Percentiles rank a stretch among this genome's conserved stretches.
phyloP scores from a whole-genome alignment of 2,329 filamentous ascomycete genomes.

The Xylariaceae sp. region DNA sequence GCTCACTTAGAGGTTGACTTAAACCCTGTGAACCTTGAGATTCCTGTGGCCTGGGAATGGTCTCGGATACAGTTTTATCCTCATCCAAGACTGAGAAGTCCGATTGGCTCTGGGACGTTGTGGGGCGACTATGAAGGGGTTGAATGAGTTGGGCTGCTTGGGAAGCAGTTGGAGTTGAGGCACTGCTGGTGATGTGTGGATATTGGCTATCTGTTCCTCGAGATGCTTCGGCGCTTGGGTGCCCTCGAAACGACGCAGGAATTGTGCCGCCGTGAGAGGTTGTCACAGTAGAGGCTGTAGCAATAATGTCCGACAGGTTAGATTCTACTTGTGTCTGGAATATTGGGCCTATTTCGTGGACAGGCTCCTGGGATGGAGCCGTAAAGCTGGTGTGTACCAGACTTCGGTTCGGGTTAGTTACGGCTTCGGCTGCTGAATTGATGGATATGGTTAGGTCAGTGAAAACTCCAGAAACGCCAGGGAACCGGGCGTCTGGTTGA shows the following conservation, averaged over 20 bases:
- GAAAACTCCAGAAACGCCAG: slow-evolving; percentile 6
- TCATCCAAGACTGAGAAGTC: slow-evolving; percentile 27
- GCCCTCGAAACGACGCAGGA: slow-evolving; percentile 11
- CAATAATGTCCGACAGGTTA: slow-evolving; percentile 4
- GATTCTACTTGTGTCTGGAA: slow-evolving; percentile 14
- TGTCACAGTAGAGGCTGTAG: slow-evolving; percentile 3
- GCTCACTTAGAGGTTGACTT: slow-evolving; percentile 28
- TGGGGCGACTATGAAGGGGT: slow-evolving; percentile 23
- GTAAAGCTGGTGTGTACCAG: slow-evolving; percentile 2
- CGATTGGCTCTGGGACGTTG: slow-evolving; percentile 21
- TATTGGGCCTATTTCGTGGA: background rate
- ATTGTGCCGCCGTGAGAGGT: slow-evolving; percentile 9
- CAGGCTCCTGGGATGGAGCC: slow-evolving; percentile 4
- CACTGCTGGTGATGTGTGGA: slow-evolving; percentile 9
- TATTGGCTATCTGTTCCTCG: slow-evolving; percentile 15
- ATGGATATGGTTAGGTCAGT: slow-evolving; percentile 12
- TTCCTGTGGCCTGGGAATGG: slow-evolving; percentile 4
- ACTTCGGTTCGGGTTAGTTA: slow-evolving; percentile 3
- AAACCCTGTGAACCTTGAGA: slow-evolving; percentile 20
- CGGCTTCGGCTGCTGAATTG: slow-evolving; percentile 5
- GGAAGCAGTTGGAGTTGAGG: slow-evolving; percentile 18
- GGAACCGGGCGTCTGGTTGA: slow-evolving; percentile 25
- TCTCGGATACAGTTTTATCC: slow-evolving; percentile 20
- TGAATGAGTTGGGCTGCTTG: slow-evolving; percentile 32
- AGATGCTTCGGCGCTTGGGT: slow-evolving; percentile 5